Conservation (phyloP, 345 rosid species). For the Gynandropsis gynandra region DNA sequence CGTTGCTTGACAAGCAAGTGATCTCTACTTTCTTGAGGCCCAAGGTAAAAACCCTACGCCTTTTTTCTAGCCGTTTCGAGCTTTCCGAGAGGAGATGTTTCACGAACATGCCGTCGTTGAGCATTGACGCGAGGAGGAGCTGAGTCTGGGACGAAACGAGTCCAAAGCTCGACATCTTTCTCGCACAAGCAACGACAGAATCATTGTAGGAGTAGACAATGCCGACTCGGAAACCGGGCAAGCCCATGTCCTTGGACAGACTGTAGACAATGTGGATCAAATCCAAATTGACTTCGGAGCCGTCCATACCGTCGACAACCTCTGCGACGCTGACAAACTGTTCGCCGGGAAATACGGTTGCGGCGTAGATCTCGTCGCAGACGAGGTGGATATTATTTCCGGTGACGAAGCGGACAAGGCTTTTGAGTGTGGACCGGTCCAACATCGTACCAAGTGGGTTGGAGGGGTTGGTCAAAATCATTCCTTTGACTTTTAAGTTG, state of each 20-base stretch:
- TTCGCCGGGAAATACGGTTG: constrained; percentile 50
- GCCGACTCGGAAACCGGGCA: constrained; percentile 82
- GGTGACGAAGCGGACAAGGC: constrained; percentile 44
- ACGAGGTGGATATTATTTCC: constrained; percentile 62
- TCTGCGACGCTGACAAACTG: constrained; percentile 61
- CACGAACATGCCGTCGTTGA: constrained; percentile 55
- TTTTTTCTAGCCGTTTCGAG: constrained; percentile 39
- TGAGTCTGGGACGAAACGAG: constrained; percentile 75
- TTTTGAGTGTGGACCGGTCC: constrained; percentile 38
- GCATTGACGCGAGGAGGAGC: constrained; percentile 57
- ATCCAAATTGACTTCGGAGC: constrained; percentile 35
- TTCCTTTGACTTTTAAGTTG: constrained; percentile 56
- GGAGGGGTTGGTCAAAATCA: constrained; percentile 74
- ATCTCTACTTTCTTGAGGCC: constrained; percentile 49
- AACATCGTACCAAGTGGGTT: constrained; percentile 75
- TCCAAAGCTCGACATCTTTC: constrained; percentile 88
- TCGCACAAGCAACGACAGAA: constrained; percentile 44
- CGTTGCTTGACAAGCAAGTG: constrained; percentile 47
- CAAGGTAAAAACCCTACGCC: constrained; percentile 38
- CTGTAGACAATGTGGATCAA: constrained; percentile 72
- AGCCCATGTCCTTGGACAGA: constrained; percentile 88
- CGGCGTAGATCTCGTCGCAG: constrained; percentile 75
- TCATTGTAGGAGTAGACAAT: constrained; percentile 76
- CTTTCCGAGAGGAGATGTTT: constrained; percentile 42
- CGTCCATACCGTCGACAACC: constrained; percentile 39